Conservation (phyloP, 2,329 filamentous ascomycete genomes). For the Venturia aucupariae region DNA sequence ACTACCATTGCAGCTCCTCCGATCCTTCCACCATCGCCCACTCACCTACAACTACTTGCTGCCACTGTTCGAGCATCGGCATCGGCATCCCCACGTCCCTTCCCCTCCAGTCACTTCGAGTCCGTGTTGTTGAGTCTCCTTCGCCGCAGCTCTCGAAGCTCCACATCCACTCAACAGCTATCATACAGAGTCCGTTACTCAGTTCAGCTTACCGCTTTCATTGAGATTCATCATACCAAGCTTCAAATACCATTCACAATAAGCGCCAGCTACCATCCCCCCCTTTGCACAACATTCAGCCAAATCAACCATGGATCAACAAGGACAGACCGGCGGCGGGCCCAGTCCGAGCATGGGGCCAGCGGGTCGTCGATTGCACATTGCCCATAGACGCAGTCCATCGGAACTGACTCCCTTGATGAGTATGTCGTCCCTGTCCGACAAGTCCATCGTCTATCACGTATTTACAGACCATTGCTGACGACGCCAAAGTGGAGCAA, state of each 20-base stretch:
- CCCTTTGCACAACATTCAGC: conserved; percentile 9
- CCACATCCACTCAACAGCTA: conserved; percentile 2
- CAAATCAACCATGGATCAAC: conserved; percentile 11
- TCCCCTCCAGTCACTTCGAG: conserved; percentile 7
- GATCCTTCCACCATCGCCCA: conserved; percentile 6
- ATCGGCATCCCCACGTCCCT: not conserved
- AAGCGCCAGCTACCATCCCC: not conserved
- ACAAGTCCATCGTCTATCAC: conserved; percentile 5
- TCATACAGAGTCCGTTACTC: not conserved
- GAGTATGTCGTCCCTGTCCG: conserved; percentile 57
- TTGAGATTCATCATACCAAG: conserved; percentile 9
- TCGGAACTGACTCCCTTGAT: conserved; percentile 95
- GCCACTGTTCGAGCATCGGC: not conserved
- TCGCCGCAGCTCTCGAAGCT: not conserved
- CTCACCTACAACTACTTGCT: not conserved
- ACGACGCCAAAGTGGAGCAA: conserved; percentile 69
- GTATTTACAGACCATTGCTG: conserved; percentile 19
- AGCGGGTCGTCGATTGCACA: conserved; percentile 83
- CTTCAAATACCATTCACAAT: not conserved
- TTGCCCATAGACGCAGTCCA: conserved; percentile 92
- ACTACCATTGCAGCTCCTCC: not conserved
- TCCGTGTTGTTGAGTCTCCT: not conserved
- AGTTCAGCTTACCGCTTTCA: conserved; percentile 10
- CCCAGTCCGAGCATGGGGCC: conserved; percentile 47
- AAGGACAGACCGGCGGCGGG: conserved; percentile 23